Base-by-base conservation (phyloP, 768 basidiomycete species). In the Phylloporus sp. region DNA sequence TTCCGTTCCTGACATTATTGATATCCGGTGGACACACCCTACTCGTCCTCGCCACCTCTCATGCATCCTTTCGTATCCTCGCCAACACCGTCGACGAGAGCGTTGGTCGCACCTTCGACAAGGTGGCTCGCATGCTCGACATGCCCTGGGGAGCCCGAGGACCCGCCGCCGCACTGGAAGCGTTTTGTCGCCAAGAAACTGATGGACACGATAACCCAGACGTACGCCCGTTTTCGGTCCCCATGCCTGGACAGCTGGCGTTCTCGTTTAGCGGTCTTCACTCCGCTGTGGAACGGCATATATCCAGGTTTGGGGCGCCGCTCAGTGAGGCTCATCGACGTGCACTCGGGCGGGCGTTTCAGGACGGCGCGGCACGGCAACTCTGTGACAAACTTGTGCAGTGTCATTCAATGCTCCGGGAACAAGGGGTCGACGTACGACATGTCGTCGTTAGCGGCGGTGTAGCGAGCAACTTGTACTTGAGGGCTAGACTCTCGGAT, bases 21-120 rank as follows among this genome's bases (percentile, higher is more conserved):
- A 74, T 95, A 38, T 94, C 92, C 0, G 95, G 95, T n/a, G 94
- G 94, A 3, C 95, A 98, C 63, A 93, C 94, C 0, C 73, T 97
- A 31, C 75, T 98, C 29, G 73, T 96, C 1, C 80, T 95, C 10
- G 89, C 84, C 1, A 71, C 62, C 0, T 81, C 83, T 2, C 62
- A 65, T 22, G 70, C 68, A 6, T 66, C 71, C 0, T 96, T 89
- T 63, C 71, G 72, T 49, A 78, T 86, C 31, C 69, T 97, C 23
- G 84, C 86, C 1, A 84, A 82, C 14, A 89, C 86, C 0, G 66
- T 70, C 6, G 91, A 94, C 55, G 79, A 80, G 58, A 81, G 80
- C 48, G 77, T 93, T 18, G 91, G 93, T 2, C 77, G 84, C 38
- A 74, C 84, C 0, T 87, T 89, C 55, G 94, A 97, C 70, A 91